Evolutionary conservation across 192 early-diverging fungal species (phyloP), one percentile per base, ranked within the genome.

Genomic region (Entomortierella lignicola): DNA sequence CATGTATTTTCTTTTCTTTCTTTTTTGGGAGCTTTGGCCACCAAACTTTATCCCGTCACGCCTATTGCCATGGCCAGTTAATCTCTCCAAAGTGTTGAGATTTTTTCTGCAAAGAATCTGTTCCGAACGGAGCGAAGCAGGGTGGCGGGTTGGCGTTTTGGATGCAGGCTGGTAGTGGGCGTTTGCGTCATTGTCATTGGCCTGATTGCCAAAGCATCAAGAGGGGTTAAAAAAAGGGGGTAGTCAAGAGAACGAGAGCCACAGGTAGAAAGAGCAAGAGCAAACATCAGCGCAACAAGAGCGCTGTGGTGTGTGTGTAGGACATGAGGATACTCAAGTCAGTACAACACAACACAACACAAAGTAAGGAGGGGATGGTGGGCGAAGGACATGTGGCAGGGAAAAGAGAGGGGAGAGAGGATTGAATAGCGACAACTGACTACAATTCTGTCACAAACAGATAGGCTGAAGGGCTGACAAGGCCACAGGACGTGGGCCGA

Each of bases 161-260:
- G 44, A 47, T 47, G 44, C 44, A 47, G 20, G 44, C 15, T 47
- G 44, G 44, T 20, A 54, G 52, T 27, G 27, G 23, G 51, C 20
- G 43, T 25, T 63, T 26, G 63, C 52, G 55, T 66, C 64, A 42
- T 56, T 58, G 66, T 18, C 55, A 67, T 58, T 58, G 55, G 55
- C 29, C 7, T 21, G n/a, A 11, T n/a, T 11, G 44, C 52, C 41
- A 55, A 54, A 58, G 54, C 20, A 26, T 10, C 6, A 54, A 23
- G 30, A 32, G 43, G 55, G 66, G 55, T 39, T 44, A 41, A 69
- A 71, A 61, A 61, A 61, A 47, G 59, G 52, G 59, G 47, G 47
- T n/a, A 17, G 39, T 25, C 63, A 43, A 50, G 56, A 68, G 26
- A 58, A 68, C 43, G 66, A 59, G 66, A 68, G 66, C 56, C 66